Evolutionary conservation across 1,284 basidiomycete genomes (phyloP).

Genomic region (Mycena sp.): DNA sequence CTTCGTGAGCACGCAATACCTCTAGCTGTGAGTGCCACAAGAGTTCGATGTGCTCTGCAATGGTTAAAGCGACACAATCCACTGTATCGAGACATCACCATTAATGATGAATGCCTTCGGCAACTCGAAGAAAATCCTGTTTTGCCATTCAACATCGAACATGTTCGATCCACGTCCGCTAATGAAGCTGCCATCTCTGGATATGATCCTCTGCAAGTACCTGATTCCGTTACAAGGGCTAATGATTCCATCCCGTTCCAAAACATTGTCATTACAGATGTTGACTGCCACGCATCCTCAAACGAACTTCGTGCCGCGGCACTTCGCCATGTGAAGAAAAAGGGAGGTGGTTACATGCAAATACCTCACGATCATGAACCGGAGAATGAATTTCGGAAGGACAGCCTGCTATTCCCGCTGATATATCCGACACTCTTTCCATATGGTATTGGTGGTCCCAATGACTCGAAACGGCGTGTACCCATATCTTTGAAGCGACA

Average conservation of each 20-base stretch:
- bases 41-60: not conserved
- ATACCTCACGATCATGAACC: conserved; percentile 40
- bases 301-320: conserved; percentile 44
- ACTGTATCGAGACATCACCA: conserved; percentile 41
- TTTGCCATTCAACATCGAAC: conserved; percentile 32
- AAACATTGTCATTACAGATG: conserved; percentile 43
- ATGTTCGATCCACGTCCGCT: conserved; percentile 3
- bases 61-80: conserved; percentile 1
- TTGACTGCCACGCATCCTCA: conserved; percentile 36
- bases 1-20: conserved; percentile 2
- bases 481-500: conserved; percentile 39
- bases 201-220: conserved; percentile 31
- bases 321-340: conserved; percentile 41
- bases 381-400: conserved; percentile 44
- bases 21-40: not conserved
- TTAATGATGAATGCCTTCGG: conserved; percentile 35
- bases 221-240: not conserved
- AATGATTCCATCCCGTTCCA: conserved; percentile 32
- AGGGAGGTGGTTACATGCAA: conserved; percentile 39
- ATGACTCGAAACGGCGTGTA: conserved; percentile 32
- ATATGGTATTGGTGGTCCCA: conserved; percentile 49
- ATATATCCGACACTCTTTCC: conserved; percentile 49
- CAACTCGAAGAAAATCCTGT: conserved; percentile 24
- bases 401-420: conserved; percentile 40
- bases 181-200: conserved; percentile 32